Percentiles rank a stretch among this genome's conserved stretches.
phyloP scores from a whole-genome alignment of 164 flowering plant genomes.

The Tinospora cordifolia region DNA sequence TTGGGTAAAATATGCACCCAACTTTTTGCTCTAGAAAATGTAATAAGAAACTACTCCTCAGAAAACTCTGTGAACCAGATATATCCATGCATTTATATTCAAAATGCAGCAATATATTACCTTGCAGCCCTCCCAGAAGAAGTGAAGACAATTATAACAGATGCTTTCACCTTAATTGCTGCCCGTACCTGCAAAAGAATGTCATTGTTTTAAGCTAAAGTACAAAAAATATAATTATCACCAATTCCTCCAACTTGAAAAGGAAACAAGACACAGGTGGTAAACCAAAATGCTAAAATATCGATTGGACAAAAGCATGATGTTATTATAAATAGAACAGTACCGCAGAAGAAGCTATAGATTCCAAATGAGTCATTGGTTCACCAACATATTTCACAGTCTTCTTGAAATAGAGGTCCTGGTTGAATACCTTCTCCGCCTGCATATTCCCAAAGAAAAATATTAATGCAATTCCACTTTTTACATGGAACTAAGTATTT shows the following conservation, averaged over 20 bases:
- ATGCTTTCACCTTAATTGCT: slow-evolving; percentile 86
- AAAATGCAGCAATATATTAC: slow-evolving; percentile 27
- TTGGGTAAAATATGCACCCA: neutral
- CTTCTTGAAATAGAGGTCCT: slow-evolving; percentile 77
- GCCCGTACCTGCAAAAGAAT: slow-evolving; percentile 60
- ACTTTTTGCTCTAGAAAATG: neutral
- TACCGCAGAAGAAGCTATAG: slow-evolving; percentile 97
- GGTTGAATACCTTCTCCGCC: slow-evolving; percentile 96
- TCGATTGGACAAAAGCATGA: neutral
- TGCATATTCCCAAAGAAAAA: slow-evolving; percentile 22
- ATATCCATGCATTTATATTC: neutral
- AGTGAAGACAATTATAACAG: slow-evolving; percentile 76
- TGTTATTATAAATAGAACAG: neutral
- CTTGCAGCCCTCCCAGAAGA: slow-evolving; percentile 95
- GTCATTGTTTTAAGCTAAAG: neutral
- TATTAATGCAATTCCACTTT: neutral
- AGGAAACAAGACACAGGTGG: neutral
- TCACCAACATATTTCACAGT: slow-evolving; percentile 82
- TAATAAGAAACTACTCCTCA: neutral
- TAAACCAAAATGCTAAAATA: neutral
- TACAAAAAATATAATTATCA: neutral
- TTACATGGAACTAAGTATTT: neutral
- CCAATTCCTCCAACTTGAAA: neutral
- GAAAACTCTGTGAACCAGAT: neutral
- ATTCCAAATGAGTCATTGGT: slow-evolving; percentile 90